Conservation (phyloP, 306 rosid species). For the Rosa chinensis region DNA sequence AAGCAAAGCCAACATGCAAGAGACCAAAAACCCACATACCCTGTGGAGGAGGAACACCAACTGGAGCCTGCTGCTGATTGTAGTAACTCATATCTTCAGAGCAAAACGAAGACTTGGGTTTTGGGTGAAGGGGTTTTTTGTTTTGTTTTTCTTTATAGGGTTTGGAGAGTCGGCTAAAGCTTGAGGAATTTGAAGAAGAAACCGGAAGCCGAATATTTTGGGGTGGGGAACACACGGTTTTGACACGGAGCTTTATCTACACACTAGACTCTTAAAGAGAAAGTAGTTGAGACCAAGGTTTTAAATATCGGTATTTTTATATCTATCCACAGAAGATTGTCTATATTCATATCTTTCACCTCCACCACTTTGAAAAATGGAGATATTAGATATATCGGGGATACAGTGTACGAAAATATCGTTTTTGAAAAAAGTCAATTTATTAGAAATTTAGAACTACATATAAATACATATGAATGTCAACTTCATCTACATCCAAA, state of each 20-base stretch:
- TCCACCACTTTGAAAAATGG: no score
- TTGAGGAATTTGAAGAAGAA: background rate
- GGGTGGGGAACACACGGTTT: background rate
- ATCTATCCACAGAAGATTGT: no score
- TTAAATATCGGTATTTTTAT: no score
- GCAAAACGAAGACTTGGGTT: background rate
- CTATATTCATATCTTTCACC: no score
- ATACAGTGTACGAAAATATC: no score
- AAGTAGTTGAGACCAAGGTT: no score
- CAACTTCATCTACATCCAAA: no score
- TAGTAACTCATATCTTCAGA: conserved; percentile 63
- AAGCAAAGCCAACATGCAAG: background rate
- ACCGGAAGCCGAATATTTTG: background rate
- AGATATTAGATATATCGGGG: no score
- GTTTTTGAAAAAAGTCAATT: no score
- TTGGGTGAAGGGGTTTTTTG: background rate
- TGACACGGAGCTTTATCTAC: background rate
- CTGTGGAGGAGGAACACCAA: conserved; percentile 85
- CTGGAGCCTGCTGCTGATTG: conserved; percentile 80
- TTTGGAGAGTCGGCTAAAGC: background rate
- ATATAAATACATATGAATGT: no score
- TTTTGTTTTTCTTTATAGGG: background rate
- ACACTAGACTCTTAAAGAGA: background rate
- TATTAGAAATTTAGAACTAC: no score
- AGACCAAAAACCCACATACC: conserved; percentile 25